Conservation (phyloP, 345 rosid genomes). For the Reutealis trisperma region DNA sequence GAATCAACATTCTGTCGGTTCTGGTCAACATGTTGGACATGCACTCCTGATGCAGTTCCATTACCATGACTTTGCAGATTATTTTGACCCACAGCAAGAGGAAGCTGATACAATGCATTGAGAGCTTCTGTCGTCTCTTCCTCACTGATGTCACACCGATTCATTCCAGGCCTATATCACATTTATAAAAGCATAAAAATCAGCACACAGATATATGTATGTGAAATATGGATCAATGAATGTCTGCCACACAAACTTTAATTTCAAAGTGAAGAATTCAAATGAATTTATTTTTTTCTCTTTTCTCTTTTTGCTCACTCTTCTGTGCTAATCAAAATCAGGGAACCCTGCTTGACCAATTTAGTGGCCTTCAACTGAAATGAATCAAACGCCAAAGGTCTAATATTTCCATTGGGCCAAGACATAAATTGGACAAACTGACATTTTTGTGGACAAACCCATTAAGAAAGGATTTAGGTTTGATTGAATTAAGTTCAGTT, state of each 20-base stretch:
- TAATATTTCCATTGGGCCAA: background rate
- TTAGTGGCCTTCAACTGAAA: background rate
- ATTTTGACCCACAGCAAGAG: conserved; percentile 26
- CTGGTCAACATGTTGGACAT: conserved; percentile 25
- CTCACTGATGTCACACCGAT: conserved; percentile 44
- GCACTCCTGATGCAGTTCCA: conserved; percentile 28
- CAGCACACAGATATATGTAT: conserved; percentile 12
- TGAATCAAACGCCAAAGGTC: background rate
- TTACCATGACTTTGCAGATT: conserved; percentile 32
- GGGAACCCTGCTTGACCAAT: background rate
- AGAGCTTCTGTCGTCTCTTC: conserved; percentile 50
- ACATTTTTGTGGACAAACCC: background rate
- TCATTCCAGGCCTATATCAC: conserved; percentile 50
- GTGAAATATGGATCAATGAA: background rate
- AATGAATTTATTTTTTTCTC: background rate
- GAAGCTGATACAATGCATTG: conserved; percentile 28
- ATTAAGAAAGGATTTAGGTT: background rate
- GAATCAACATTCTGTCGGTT: conserved; percentile 24
- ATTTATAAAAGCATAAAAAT: conserved; percentile 24
- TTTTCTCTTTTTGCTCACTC: background rate
- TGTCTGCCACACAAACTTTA: background rate
- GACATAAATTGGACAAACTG: too few species aligned
- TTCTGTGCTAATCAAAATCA: background rate
- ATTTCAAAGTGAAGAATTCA: background rate
- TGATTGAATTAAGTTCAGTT: background rate